Evolutionary conservation across 139 green algal species (phyloP), one percentile per base, ranked within the genome.

Genomic region (Volvox reticuliferus): DNA sequence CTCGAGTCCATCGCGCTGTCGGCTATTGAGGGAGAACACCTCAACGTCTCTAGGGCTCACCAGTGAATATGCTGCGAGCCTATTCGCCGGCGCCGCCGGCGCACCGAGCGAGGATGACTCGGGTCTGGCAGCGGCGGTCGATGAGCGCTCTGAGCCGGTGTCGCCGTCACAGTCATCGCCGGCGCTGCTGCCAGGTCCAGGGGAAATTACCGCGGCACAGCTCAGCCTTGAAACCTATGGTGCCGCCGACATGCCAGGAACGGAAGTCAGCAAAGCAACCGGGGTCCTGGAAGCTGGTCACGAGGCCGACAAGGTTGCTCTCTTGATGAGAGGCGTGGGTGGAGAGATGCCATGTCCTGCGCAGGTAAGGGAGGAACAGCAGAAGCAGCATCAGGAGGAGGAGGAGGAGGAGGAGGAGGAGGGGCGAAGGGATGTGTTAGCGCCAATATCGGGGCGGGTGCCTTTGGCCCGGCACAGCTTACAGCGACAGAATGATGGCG

Each of bases 31-130:
- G 2, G 35, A 19, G 0, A 55, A 68, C 24, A 89, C 83, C 9
- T 81, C 61, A 6, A 37, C 13, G 0, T 89, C 83, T 12, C 67
- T 89, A 0, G 68, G 35, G 3, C 1, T 44, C 26, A 28, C 37
- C 0, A 68, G 67, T 28, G 65, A 79, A 18, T 79, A 65, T 32
- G 36, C 67, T 18, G 12, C 26, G 9, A 81, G 67, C 16, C 28
- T 68, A 14, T 35, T 37, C 14, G 17, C 16, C 12, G 83, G 83
- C 36, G 36, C 2, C 67, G 83, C 83, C 3, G 83, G 83, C 13
- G 83, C 83, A 16, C 83, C 83, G 36, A 89, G 83, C 36, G 83
- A 89, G 26, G 24, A 28, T 18, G 83, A 89, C 26, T 69, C 82
- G 12, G 81, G 63, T 55, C 3, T 33, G 30, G 28, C 44, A 26